phyloP scores from a whole-genome alignment of 805 yeast genomes.

The Sporopachydermia quercuum region DNA sequence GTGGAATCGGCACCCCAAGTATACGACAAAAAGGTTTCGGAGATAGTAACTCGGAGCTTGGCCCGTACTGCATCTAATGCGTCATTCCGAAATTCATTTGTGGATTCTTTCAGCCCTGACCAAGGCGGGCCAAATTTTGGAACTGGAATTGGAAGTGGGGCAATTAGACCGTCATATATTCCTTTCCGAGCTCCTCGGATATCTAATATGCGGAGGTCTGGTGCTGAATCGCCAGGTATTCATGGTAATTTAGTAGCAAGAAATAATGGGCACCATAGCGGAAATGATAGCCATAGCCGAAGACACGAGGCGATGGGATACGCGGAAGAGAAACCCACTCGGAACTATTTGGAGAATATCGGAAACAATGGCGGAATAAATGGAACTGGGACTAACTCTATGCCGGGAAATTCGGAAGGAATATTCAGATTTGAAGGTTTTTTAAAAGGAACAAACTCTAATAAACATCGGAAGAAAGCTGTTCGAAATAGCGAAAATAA shows the following conservation, averaged over 20 bases:
- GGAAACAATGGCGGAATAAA: conserved; percentile 17
- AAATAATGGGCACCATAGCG: too few relatives aligned
- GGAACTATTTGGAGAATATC: conserved; percentile 13
- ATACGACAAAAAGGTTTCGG: conserved; percentile 66
- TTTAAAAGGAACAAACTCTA: conserved; percentile 22
- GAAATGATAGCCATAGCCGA: too few relatives aligned
- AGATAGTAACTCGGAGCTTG: conserved; percentile 56
- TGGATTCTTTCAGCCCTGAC: conserved; percentile 44
- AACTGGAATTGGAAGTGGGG: not conserved
- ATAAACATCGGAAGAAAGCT: conserved; percentile 16
- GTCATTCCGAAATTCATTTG: conserved; percentile 62
- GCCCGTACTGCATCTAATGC: conserved; percentile 63
- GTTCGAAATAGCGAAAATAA: too few relatives aligned
- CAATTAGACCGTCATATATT: conserved; percentile 5
- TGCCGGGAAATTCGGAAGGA: too few relatives aligned
- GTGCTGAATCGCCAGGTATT: too few relatives aligned
- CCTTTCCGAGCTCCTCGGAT: conserved; percentile 10
- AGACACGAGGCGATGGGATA: too few relatives aligned
- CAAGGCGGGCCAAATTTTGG: conserved; percentile 14
- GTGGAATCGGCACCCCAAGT: conserved; percentile 63
- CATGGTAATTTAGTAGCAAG: too few relatives aligned
- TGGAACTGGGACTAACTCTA: too few relatives aligned
- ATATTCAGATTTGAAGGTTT: conserved; percentile 31
- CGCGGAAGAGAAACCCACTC: too few relatives aligned
- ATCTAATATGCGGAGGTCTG: conserved; percentile 9